Conservation (phyloP, 345 rosid species). For the Isatis tinctoria region DNA sequence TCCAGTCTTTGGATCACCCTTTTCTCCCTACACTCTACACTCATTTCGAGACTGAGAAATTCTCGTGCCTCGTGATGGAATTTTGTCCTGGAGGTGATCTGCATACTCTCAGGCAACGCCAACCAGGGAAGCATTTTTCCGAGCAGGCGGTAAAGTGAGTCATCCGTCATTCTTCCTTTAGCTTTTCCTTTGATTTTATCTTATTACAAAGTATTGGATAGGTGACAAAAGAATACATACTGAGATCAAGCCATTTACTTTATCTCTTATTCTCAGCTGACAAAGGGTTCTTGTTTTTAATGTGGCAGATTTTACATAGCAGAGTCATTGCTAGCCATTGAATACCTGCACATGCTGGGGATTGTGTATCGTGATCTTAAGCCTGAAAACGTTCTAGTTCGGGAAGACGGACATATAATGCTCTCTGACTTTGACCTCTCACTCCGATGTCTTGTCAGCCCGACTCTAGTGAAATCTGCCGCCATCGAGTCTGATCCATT, state of each 20-base stretch:
- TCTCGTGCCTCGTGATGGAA: constrained; percentile 91
- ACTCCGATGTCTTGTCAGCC: constrained; percentile 79
- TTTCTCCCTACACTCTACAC: constrained; percentile 88
- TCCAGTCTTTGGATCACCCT: constrained; percentile 85
- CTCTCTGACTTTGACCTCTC: constrained; percentile 83
- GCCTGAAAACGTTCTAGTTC: constrained; percentile 74
- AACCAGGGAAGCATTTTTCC: constrained; percentile 79
- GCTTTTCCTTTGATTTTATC: background rate
- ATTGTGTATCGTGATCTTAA: constrained; percentile 75
- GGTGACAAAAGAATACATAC: background rate
- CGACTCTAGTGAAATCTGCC: constrained; percentile 65
- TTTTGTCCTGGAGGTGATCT: constrained; percentile 93
- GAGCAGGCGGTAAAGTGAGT: constrained; percentile 93
- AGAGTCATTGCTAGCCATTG: constrained; percentile 64
- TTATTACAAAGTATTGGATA: background rate
- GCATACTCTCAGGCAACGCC: constrained; percentile 92
- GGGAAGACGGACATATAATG: constrained; percentile 80
- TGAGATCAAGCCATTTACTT: background rate
- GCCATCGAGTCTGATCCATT: constrained; percentile 60
- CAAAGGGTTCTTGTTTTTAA: background rate
- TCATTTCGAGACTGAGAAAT: constrained; percentile 89
- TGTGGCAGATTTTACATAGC: constrained; percentile 67
- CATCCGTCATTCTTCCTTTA: constrained; percentile 5
- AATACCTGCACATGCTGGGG: constrained; percentile 78
- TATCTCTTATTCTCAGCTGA: background rate